phyloP scores from a whole-genome alignment of 2,329 filamentous ascomycete genomes.

The Cryphonectria carpinicola region DNA sequence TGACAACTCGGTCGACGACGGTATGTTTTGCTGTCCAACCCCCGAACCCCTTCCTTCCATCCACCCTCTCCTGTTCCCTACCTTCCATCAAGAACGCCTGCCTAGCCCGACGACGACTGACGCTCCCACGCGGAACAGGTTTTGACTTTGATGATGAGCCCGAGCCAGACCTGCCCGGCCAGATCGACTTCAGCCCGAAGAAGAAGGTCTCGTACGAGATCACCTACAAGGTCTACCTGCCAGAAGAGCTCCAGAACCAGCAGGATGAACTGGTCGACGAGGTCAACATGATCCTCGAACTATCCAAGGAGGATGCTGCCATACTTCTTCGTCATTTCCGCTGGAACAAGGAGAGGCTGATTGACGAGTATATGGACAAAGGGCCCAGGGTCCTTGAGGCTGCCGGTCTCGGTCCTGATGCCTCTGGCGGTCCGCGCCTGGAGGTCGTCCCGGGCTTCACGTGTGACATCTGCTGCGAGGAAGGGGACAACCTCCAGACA shows the following conservation, averaged over 20 bases:
- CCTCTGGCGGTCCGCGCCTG: slow-evolving; percentile 66
- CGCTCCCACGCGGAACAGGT: slow-evolving; percentile 44
- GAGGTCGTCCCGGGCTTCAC: slow-evolving; percentile 75
- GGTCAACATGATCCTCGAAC: slow-evolving; percentile 87
- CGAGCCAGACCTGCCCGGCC: slow-evolving; percentile 56
- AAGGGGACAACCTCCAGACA: slow-evolving; percentile 73
- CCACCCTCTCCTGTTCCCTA: not conserved
- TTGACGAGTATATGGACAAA: slow-evolving; percentile 95
- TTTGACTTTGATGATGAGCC: slow-evolving; percentile 63
- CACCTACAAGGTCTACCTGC: slow-evolving; percentile 79
- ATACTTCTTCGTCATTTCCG: slow-evolving; percentile 87
- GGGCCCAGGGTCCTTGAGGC: slow-evolving; percentile 79
- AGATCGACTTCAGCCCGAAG: slow-evolving; percentile 70
- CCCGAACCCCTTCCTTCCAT: slow-evolving; percentile 24
- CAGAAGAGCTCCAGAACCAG: slow-evolving; percentile 79
- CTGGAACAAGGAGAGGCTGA: slow-evolving; percentile 95
- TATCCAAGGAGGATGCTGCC: slow-evolving; percentile 85
- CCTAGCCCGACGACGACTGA: slow-evolving; percentile 3
- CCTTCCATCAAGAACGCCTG: slow-evolving; percentile 26
- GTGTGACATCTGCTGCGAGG: slow-evolving; percentile 97
- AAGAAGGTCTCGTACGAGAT: slow-evolving; percentile 80
- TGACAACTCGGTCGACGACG: slow-evolving; percentile 66
- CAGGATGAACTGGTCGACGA: slow-evolving; percentile 87
- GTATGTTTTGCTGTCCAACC: slow-evolving; percentile 38
- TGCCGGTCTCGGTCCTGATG: slow-evolving; percentile 75